phyloP scores from a whole-genome alignment of 2,329 filamentous ascomycete genomes.

The Sporothrix sp. region DNA sequence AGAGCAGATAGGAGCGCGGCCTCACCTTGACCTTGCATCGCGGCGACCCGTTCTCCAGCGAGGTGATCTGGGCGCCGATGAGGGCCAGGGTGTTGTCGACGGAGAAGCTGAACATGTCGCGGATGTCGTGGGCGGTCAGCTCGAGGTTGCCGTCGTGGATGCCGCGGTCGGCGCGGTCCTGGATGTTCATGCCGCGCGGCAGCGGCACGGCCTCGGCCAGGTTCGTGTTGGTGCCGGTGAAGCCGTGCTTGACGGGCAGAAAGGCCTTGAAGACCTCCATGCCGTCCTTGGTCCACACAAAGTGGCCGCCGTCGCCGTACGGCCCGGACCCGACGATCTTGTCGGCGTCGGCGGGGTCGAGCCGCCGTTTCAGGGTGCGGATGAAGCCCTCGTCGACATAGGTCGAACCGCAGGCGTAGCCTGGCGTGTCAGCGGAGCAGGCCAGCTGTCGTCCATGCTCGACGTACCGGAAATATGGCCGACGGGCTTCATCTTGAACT shows the following conservation, averaged over 20 bases:
- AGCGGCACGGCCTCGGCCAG: slow-evolving; percentile 15
- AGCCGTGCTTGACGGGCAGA: slow-evolving; percentile 20
- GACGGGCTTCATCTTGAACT: slow-evolving; percentile 19
- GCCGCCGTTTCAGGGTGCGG: slow-evolving; percentile 14
- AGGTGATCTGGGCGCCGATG: slow-evolving; percentile 17
- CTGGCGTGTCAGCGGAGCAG: background rate
- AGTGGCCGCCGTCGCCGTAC: slow-evolving; percentile 19
- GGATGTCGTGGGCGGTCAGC: slow-evolving; percentile 16
- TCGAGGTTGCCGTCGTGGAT: slow-evolving; percentile 16
- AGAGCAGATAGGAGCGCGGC: too few species aligned
- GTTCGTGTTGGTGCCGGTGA: slow-evolving; percentile 17
- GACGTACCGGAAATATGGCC: slow-evolving; percentile 17
- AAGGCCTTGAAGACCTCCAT: slow-evolving; percentile 20
- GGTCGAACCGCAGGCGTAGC: slow-evolving; percentile 20
- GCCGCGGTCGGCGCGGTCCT: slow-evolving; percentile 15
- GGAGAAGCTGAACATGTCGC: slow-evolving; percentile 18
- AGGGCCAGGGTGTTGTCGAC: slow-evolving; percentile 20
- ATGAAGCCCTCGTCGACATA: slow-evolving; percentile 20
- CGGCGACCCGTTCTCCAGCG: slow-evolving; percentile 13
- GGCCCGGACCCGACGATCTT: slow-evolving; percentile 18
- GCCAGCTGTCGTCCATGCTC: background rate
- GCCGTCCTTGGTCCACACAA: slow-evolving; percentile 20
- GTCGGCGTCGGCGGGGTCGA: slow-evolving; percentile 17
- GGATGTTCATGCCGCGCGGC: slow-evolving; percentile 15
- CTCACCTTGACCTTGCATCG: slow-evolving; percentile 18